Evolutionary conservation across 2,329 filamentous ascomycete species (phyloP), one percentile per base, ranked within the genome.

Genomic region (Berkeleyomyces basicola): DNA sequence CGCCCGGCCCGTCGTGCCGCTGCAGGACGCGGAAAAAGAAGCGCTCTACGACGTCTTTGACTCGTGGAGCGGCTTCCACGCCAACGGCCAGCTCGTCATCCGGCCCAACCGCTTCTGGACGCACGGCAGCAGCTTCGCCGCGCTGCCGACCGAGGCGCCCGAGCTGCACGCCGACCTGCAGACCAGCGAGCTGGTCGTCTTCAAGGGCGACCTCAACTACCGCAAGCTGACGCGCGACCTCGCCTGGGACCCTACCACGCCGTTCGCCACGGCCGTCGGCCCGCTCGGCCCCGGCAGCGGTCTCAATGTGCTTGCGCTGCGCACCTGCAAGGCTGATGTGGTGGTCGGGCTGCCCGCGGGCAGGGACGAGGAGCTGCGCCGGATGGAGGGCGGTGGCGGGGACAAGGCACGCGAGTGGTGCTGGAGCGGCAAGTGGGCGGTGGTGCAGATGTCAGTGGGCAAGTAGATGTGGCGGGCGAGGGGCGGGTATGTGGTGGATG

Each of bases 191-290:
- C 78, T 99, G 16, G 89, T 96, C 10, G 84, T 99, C 63, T 97
- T 97, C 78, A 99, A 99, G 78, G 93, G 93, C 2, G 93, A 99
- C 71, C 72, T 99, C 68, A 99, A 99, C 75, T 99, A 97, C 74
- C 80, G 93, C 65, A 99, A 99, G 74, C 74, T 99, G 67, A 90
- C 87, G 39, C 87, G 83, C 58, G 93, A 99, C 78, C 90, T 81
- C 37, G 77, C 78, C 64, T 99, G 93, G 93, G 84, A 90, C 68
- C 80, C 92, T 2, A 90, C 90, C 0, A 97, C 92, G 0, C 85
- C 89, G 0, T 97, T 97, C 74, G 78, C 79, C 1, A 80, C 86
- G 66, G 91, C 93, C 0, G 85, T 99, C 64, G 93, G 93, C 0
- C 89, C 90, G 0, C 76, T 99, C 60, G 92, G 92, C 0, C 83